Evolutionary conservation across 225 moss, liverwort and hornwort genomes (phyloP).

Genomic region (Marchantia paleacea): DNA sequence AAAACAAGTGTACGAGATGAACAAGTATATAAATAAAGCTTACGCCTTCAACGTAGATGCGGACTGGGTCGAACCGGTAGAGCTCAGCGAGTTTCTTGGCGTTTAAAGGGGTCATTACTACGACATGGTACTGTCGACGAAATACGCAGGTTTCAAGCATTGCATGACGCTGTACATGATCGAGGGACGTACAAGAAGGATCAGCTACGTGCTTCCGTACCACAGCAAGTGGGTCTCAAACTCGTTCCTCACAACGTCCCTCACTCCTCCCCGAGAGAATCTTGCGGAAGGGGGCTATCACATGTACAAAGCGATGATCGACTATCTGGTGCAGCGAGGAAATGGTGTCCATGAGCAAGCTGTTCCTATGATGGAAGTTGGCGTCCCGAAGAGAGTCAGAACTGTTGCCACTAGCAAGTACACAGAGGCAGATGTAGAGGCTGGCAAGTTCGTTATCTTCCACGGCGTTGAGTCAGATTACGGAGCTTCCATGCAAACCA

Average conservation of each 20-base stretch:
- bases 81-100: conserved; percentile 60
- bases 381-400: conserved; percentile 63
- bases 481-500: conserved; percentile 76
- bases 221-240: conserved; percentile 62
- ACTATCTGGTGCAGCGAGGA: conserved; percentile 52
- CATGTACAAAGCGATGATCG: conserved; percentile 80
- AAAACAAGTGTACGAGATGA: conserved; percentile 91
- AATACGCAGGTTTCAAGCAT: conserved; percentile 71
- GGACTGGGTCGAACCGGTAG: conserved; percentile 64
- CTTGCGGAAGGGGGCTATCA: conserved; percentile 84
- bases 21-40: conserved; percentile 79
- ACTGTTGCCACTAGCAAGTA: conserved; percentile 60
- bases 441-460: conserved; percentile 66
- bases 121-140: conserved; percentile 85
- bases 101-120: conserved; percentile 66
- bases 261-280: conserved; percentile 62
- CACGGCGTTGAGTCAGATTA: conserved; percentile 82
- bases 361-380: conserved; percentile 58
- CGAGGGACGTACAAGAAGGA: conserved; percentile 55
- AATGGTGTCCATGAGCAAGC: conserved; percentile 48
- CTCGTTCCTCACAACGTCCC: conserved; percentile 52
- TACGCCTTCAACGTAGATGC: conserved; percentile 58
- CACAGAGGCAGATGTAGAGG: conserved; percentile 56
- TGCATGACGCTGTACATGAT: conserved; percentile 61
- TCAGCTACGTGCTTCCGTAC: conserved; percentile 69